Percentiles rank a stretch among this genome's conserved stretches.
Conservation (phyloP, 441 rosid species). For the Jatropha podagrica region DNA sequence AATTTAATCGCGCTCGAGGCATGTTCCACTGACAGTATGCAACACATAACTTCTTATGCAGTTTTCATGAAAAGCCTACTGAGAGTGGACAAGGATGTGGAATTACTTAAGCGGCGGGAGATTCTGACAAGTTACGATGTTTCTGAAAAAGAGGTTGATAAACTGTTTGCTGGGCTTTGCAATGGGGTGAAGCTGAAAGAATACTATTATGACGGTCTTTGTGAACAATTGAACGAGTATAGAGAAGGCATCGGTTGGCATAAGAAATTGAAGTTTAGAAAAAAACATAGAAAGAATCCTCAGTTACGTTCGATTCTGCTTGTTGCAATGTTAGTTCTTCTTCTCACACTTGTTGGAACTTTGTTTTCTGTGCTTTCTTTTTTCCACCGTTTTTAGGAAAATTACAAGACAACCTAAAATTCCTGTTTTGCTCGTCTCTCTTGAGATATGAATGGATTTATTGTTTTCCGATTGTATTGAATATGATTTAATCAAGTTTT, state of each 20-base stretch:
- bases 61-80: constrained; percentile 38
- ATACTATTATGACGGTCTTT: constrained; percentile 42
- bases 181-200: constrained; percentile 30
- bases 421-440: background rate
- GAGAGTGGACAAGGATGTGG: constrained; percentile 29
- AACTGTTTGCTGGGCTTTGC: constrained; percentile 34
- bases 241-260: background rate
- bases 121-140: constrained; percentile 31
- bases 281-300: background rate
- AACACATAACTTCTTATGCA: constrained; percentile 46
- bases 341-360: constrained; percentile 30
- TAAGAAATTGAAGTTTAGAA: background rate
- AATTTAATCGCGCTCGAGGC: constrained; percentile 50
- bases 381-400: constrained; percentile 20
- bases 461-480: background rate
- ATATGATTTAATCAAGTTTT: too few species aligned
- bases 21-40: constrained; percentile 18
- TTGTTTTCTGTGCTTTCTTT: constrained; percentile 36
- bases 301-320: background rate
- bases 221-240: constrained; percentile 39
- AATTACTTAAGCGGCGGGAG: constrained; percentile 24
- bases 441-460: background rate
- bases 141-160: background rate
- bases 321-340: constrained; percentile 26
- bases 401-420: background rate